Percentiles rank a stretch among this genome's conserved stretches.
Conservation (phyloP, 352 stramenopile genomes). For the Pythium biforme region DNA sequence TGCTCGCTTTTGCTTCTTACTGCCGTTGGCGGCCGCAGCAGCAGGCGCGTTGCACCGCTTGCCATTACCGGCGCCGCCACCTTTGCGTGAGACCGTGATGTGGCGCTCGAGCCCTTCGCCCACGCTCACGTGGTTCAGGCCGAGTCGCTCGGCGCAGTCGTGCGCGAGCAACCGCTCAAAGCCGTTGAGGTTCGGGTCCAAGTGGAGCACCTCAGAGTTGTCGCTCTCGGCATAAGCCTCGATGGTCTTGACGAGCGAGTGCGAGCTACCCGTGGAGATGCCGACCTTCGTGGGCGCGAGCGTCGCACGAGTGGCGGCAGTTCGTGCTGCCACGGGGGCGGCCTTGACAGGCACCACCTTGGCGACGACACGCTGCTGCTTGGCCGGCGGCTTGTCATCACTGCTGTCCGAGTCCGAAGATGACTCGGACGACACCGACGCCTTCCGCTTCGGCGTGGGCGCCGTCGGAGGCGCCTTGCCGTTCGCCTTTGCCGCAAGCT, state of each 20-base stretch:
- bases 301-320: not conserved
- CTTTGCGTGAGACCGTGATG: conserved; percentile 53
- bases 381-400: conserved; percentile 8
- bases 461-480: not conserved
- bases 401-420: conserved; percentile 24
- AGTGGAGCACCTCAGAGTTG: conserved; percentile 45
- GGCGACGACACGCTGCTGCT: conserved; percentile 18
- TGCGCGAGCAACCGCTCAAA: conserved; percentile 82
- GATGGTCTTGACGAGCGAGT: conserved; percentile 86
- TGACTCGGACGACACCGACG: conserved; percentile 14
- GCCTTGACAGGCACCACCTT: not conserved
- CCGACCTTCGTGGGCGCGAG: conserved; percentile 21
- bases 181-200: conserved; percentile 75
- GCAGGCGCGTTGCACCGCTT: conserved; percentile 1
- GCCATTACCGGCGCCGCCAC: conserved; percentile 20
- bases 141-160: conserved; percentile 77
- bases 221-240: conserved; percentile 63
- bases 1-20: conserved; percentile 41
- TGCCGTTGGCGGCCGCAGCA: not conserved
- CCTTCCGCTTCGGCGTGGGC: conserved; percentile 20
- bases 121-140: conserved; percentile 65
- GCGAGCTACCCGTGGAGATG: conserved; percentile 63
- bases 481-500: conserved; percentile 4
- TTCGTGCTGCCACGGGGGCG: not conserved
- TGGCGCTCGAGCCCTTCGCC: conserved; percentile 74